Percentiles rank a stretch among this genome's conserved stretches.
Conservation (phyloP, 2,329 filamentous ascomycete species). For the Phyllosticta citriasiana region DNA sequence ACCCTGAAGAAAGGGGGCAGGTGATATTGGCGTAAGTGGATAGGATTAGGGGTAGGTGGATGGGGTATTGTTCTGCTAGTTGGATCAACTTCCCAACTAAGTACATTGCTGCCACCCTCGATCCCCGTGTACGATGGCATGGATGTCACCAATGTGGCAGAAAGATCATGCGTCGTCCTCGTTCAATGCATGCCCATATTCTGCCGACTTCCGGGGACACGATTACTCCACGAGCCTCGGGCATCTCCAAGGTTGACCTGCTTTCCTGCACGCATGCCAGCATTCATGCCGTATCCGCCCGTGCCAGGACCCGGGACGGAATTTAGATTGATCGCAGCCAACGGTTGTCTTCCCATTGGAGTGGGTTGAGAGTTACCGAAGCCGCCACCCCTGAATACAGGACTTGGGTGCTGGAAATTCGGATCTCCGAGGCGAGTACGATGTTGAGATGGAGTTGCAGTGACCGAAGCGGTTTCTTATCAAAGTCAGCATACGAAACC, state of each 20-base stretch:
- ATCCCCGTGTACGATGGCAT: too few species aligned
- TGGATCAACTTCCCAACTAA: too few species aligned
- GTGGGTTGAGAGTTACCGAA: conserved; percentile 20
- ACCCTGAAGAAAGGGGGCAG: too few species aligned
- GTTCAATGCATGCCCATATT: not conserved
- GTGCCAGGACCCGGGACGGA: conserved; percentile 15
- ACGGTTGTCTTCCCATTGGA: conserved; percentile 23
- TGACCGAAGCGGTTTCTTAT: conserved; percentile 17
- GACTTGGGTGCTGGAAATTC: conserved; percentile 19
- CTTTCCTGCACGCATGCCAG: conserved; percentile 22
- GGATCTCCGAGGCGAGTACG: conserved; percentile 21
- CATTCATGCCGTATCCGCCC: conserved; percentile 21
- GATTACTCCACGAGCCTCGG: not conserved
- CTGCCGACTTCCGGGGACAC: not conserved
- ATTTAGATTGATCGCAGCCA: conserved; percentile 16
- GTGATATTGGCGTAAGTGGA: too few species aligned
- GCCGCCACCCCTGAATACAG: conserved; percentile 14
- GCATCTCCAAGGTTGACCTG: conserved; percentile 6
- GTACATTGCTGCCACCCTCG: too few species aligned
- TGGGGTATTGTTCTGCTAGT: too few species aligned
- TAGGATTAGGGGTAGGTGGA: too few species aligned
- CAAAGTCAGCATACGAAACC: not conserved
- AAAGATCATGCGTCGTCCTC: too few species aligned
- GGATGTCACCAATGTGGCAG: too few species aligned
- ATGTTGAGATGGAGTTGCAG: conserved; percentile 19